Conservation (phyloP, 768 basidiomycete species). For the Macrolepiota dolichaula region DNA sequence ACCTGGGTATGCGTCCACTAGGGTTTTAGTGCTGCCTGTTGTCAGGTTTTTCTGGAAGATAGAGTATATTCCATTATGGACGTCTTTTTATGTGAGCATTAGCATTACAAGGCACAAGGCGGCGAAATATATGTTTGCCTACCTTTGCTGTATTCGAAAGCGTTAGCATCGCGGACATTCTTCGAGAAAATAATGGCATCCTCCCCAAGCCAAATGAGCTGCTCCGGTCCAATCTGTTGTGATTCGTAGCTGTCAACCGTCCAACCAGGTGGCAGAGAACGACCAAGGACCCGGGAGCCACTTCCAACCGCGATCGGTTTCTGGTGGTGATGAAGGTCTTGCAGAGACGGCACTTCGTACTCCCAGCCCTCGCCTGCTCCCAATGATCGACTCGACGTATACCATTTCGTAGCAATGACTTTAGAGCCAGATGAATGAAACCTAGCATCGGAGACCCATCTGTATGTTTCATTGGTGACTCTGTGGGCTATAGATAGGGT, state of each 20-base stretch:
- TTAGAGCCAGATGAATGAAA: constrained; percentile 66
- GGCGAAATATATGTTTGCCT: neutral
- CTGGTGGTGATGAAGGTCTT: constrained; percentile 21
- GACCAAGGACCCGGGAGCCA: constrained; percentile 53
- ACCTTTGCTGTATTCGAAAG: constrained; percentile 69
- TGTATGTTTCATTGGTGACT: constrained; percentile 73
- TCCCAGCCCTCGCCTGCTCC: constrained; percentile 77
- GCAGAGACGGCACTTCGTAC: constrained; percentile 48
- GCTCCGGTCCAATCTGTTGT: constrained; percentile 75
- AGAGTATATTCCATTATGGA: constrained; percentile 67
- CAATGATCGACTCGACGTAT: constrained; percentile 58
- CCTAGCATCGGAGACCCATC: constrained; percentile 66
- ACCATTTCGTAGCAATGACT: constrained; percentile 78
- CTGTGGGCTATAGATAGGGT: constrained; percentile 28
- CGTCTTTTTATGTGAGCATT: constrained; percentile 37
- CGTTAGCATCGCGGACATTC: constrained; percentile 51
- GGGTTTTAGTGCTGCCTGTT: constrained; percentile 41
- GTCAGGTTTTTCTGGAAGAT: constrained; percentile 69
- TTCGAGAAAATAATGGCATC: constrained; percentile 64
- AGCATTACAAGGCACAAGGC: neutral
- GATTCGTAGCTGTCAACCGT: constrained; percentile 53
- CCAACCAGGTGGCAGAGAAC: constrained; percentile 62
- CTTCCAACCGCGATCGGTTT: constrained; percentile 33
- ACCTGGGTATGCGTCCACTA: constrained; percentile 59
- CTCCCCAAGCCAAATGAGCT: constrained; percentile 57